A percentile compares a stretch with the other conserved stretches of the same genome.
Evolutionary conservation across 106 monocot species (phyloP).

Genomic region (Cymbidium sinense): DNA sequence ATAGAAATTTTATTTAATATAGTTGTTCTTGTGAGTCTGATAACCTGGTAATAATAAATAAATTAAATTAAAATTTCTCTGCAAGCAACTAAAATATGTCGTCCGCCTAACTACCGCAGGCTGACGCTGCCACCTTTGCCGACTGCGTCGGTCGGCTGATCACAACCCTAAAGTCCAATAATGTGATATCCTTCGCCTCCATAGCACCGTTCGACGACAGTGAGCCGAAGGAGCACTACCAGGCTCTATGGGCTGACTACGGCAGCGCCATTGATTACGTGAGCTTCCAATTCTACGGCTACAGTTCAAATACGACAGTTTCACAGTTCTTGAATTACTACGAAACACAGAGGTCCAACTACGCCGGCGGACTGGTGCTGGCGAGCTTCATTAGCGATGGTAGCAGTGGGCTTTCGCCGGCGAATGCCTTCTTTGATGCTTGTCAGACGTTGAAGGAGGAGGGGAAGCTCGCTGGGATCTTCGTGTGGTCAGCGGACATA

Average conservation of each 20-base stretch:
- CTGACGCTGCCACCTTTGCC: conserved; percentile 10
- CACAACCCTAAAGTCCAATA: background rate
- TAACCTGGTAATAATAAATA: no score
- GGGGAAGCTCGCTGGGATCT: conserved; percentile 30
- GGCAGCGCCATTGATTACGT: conserved; percentile 21
- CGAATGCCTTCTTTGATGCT: conserved; percentile 12
- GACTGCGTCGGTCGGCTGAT: conserved; percentile 13
- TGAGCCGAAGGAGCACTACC: conserved; percentile 18
- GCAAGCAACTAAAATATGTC: no score
- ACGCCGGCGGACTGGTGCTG: conserved; percentile 15
- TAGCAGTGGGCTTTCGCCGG: background rate
- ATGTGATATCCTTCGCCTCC: conserved; percentile 11
- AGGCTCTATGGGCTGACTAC: conserved; percentile 16
- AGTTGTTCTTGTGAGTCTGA: no score
- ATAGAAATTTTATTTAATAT: no score
- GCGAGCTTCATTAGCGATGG: conserved; percentile 15
- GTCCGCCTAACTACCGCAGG: background rate
- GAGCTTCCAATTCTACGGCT: conserved; percentile 33
- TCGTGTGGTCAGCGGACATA: conserved; percentile 34
- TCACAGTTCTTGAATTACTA: conserved; percentile 26
- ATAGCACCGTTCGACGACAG: conserved; percentile 10
- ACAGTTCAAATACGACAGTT: conserved; percentile 14
- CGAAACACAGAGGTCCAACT: conserved; percentile 11
- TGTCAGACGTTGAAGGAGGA: conserved; percentile 15
- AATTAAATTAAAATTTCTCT: no score